These are phyloP conservation scores for Penicillium desertorum DNA, from an alignment of 495 filamentous ascomycete genomes.

Conservation along the genomic window DNA sequence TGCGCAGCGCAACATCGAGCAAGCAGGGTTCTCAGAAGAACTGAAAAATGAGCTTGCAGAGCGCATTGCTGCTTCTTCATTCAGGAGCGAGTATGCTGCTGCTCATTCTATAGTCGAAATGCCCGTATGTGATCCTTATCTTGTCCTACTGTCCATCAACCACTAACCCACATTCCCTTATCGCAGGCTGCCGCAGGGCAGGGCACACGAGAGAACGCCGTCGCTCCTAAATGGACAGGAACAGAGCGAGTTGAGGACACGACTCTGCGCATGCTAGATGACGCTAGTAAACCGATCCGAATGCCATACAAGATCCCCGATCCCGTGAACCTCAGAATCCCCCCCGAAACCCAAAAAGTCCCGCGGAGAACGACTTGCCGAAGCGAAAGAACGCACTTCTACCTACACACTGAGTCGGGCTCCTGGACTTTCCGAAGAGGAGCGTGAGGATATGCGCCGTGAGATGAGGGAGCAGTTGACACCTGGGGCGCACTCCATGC, in stretches of 20 bases:
- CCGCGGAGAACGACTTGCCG: constrained; percentile 62
- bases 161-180: constrained; percentile 6
- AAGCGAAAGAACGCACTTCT: constrained; percentile 74
- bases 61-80: constrained; percentile 67
- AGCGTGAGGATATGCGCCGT: constrained; percentile 64
- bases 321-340: constrained; percentile 62
- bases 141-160: neutral
- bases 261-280: constrained; percentile 83
- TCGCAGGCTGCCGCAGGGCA: constrained; percentile 59
- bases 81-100: constrained; percentile 65
- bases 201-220: constrained; percentile 71
- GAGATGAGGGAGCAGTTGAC: constrained; percentile 80
- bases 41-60: constrained; percentile 73
- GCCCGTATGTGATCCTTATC: constrained; percentile 45
- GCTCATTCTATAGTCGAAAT: constrained; percentile 67
- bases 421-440: constrained; percentile 59
- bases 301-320: constrained; percentile 52
- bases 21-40: constrained; percentile 86
- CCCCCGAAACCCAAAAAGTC: constrained; percentile 43
- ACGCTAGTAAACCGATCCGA: constrained; percentile 73
- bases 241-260: constrained; percentile 70
- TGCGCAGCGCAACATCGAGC: constrained; percentile 71
- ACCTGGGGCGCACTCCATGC: constrained; percentile 70
- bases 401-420: constrained; percentile 67
- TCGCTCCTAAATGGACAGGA: constrained; percentile 75